Percentiles rank a stretch among this genome's conserved stretches.
Conservation (phyloP, 257 asterid genomes). For the Solanum ossicruentum region DNA sequence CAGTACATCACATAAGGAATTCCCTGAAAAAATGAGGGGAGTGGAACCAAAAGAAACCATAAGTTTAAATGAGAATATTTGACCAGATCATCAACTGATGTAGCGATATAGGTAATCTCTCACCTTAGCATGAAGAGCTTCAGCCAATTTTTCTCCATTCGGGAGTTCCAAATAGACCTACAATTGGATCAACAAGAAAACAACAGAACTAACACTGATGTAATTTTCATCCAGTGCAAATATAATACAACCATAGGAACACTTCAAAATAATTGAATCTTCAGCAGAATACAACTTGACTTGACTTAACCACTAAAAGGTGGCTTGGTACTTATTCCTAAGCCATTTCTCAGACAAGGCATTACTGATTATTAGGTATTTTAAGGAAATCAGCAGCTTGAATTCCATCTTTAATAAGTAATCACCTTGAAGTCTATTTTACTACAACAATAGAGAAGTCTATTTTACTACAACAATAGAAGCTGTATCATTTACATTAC, state of each 20-base stretch:
- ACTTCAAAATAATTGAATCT: neutral
- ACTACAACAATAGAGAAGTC: neutral
- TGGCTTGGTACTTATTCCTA: neutral
- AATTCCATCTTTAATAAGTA: neutral
- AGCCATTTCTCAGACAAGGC: neutral
- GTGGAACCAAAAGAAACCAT: constrained; percentile 3
- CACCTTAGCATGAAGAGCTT: constrained; percentile 83
- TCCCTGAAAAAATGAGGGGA: constrained; percentile 44
- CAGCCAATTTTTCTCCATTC: constrained; percentile 68
- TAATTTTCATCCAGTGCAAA: neutral
- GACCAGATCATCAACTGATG: neutral
- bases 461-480: neutral
- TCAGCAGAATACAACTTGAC: neutral
- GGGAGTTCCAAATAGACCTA: constrained; percentile 92
- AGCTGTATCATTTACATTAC: neutral
- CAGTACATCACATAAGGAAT: constrained; percentile 75
- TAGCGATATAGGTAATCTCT: neutral
- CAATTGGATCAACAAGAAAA: constrained; percentile 1
- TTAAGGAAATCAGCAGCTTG: neutral
- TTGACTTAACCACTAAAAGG: neutral
- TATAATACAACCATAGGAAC: neutral
- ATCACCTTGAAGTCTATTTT: neutral
- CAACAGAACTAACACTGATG: neutral
- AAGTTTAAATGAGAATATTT: neutral
- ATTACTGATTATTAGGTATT: neutral